These are phyloP conservation scores for Candida sanyaensis DNA, from an alignment of 1,139 yeast species.

Conservation along the genomic window DNA sequence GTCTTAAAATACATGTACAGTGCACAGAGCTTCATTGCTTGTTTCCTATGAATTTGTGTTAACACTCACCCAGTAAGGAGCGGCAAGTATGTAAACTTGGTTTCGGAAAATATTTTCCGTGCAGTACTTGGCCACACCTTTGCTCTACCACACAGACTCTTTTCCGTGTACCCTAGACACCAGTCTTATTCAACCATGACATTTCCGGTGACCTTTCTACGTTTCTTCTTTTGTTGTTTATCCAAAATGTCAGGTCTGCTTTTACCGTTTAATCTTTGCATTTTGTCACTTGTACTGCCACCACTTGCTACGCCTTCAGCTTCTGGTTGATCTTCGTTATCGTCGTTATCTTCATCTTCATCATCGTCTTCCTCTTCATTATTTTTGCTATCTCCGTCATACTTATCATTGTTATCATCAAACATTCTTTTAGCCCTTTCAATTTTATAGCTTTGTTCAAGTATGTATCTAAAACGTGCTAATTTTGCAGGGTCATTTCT, in stretches of 20 bases:
- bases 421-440: conserved; percentile 81
- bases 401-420: conserved; percentile 25
- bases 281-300: background rate
- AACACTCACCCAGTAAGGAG: background rate
- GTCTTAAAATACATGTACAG: background rate
- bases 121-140: background rate
- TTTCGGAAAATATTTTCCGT: background rate
- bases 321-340: background rate
- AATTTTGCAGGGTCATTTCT: conserved; percentile 81
- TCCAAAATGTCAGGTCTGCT: conserved; percentile 1
- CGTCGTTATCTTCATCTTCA: conserved; percentile 9
- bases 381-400: conserved; percentile 14
- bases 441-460: conserved; percentile 72
- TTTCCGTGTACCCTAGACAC: background rate
- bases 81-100: background rate
- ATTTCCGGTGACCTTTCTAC: conserved; percentile 17
- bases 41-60: background rate
- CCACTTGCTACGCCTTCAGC: conserved; percentile 5
- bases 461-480: conserved; percentile 81
- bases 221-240: conserved; percentile 8
- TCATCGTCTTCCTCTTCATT: conserved; percentile 14
- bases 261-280: background rate
- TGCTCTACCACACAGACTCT: too few species aligned
- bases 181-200: conserved; percentile 13
- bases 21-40: background rate